These are phyloP conservation scores for Hypoxylon sp. DNA, from an alignment of 2,329 filamentous ascomycete species.

Conservation along the genomic window DNA sequence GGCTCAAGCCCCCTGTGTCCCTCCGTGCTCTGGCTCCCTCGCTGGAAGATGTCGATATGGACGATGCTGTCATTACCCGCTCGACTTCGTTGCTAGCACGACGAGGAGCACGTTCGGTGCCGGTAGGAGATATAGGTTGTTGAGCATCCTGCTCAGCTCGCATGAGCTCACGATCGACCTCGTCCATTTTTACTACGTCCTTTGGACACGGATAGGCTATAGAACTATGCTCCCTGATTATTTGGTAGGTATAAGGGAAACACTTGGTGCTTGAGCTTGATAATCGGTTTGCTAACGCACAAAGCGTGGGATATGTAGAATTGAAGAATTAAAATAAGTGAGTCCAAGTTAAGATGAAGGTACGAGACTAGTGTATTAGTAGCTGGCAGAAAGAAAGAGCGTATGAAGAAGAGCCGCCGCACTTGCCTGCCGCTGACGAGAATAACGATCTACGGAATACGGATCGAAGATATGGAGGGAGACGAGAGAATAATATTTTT, in stretches of 20 bases:
- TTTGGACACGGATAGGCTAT: slow-evolving; percentile 1
- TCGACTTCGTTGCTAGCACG: slow-evolving; percentile 68
- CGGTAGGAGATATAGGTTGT: slow-evolving; percentile 46
- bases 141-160: slow-evolving; percentile 46
- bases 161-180: slow-evolving; percentile 40
- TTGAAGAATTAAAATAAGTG: not conserved
- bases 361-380: slow-evolving; percentile 1
- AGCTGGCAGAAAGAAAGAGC: slow-evolving; percentile 7
- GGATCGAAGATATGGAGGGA: slow-evolving; percentile 16
- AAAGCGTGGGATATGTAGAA: not conserved
- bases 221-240: not conserved
- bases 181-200: slow-evolving; percentile 26
- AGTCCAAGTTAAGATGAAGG: not conserved
- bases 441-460: not conserved
- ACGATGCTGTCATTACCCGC: slow-evolving; percentile 67
- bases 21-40: slow-evolving; percentile 52
- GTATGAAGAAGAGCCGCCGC: slow-evolving; percentile 19
- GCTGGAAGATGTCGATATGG: slow-evolving; percentile 61
- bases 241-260: not conserved
- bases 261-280: not conserved
- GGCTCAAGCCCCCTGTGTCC: slow-evolving; percentile 63
- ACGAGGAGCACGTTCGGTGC: slow-evolving; percentile 43
- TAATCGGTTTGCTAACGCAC: not conserved
- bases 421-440: slow-evolving; percentile 18
- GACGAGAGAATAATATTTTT: slow-evolving; percentile 13